A percentile compares a stretch with the other conserved stretches of the same genome.
These are phyloP conservation scores for Isatis lusitanica DNA, from an alignment of 441 rosid genomes.

Conservation along the genomic window DNA sequence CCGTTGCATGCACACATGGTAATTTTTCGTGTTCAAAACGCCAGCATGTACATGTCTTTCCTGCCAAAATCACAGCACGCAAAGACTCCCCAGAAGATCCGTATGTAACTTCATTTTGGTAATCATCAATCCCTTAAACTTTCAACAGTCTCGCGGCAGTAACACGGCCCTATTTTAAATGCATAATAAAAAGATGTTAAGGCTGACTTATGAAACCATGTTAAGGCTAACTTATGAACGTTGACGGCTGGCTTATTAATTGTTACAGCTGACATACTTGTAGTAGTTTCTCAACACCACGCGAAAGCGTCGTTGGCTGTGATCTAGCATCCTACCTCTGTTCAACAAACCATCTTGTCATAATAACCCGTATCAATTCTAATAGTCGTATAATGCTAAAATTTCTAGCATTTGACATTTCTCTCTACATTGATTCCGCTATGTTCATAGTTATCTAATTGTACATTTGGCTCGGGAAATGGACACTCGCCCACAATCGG, in stretches of 20 bases:
- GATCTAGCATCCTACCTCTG: not conserved
- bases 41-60: too few relatives aligned
- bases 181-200: not conserved
- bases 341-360: not conserved
- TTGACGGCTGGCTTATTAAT: not conserved
- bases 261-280: not conserved
- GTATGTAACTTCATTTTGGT: not conserved
- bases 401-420: too few relatives aligned
- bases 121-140: not conserved
- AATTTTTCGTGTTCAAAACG: too few relatives aligned
- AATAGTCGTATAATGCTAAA: too few relatives aligned
- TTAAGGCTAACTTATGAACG: not conserved
- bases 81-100: not conserved
- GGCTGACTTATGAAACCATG: not conserved
- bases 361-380: not conserved
- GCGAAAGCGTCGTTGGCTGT: not conserved
- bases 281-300: not conserved
- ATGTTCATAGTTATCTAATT: too few relatives aligned
- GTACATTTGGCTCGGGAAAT: too few relatives aligned
- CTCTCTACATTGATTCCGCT: too few relatives aligned
- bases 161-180: not conserved
- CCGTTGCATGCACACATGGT: too few relatives aligned
- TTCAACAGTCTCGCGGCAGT: not conserved
- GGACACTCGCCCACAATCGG: too few relatives aligned
- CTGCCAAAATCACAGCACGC: not conserved